These are phyloP conservation scores for Mycena venus DNA, from an alignment of 768 basidiomycete species.

Conservation along the genomic window DNA sequence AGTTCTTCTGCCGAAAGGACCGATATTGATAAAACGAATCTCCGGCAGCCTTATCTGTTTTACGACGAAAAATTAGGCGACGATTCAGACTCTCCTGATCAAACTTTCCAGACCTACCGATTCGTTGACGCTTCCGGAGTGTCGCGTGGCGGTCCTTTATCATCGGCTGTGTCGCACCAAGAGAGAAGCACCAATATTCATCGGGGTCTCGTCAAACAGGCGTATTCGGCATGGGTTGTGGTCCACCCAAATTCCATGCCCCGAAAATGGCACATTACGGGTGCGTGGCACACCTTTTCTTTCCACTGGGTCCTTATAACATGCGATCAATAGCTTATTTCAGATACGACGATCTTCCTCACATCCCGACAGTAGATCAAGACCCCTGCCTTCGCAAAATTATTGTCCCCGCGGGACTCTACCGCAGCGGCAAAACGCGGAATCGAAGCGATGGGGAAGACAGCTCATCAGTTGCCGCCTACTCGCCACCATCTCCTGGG, in stretches of 20 bases:
- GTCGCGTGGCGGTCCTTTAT: slow-evolving; percentile 61
- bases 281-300: slow-evolving; percentile 55
- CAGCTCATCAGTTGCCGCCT: slow-evolving; percentile 1
- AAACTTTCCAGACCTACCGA: slow-evolving; percentile 60
- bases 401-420: slow-evolving; percentile 61
- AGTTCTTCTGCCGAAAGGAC: slow-evolving; percentile 8
- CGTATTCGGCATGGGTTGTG: slow-evolving; percentile 76
- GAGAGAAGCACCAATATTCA: slow-evolving; percentile 68
- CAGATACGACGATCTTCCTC: slow-evolving; percentile 61
- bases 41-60: slow-evolving; percentile 72
- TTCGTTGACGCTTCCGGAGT: slow-evolving; percentile 66
- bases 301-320: slow-evolving; percentile 50
- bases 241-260: slow-evolving; percentile 59
- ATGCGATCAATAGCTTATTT: slow-evolving; percentile 54
- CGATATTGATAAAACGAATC: slow-evolving; percentile 1
- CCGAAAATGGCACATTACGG: slow-evolving; percentile 76
- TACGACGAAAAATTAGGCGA: slow-evolving; percentile 74
- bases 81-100: slow-evolving; percentile 51
- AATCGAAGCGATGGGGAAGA: slow-evolving; percentile 53
- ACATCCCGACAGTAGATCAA: slow-evolving; percentile 61
- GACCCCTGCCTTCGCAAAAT: slow-evolving; percentile 59
- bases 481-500: slow-evolving; percentile 25
- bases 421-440: slow-evolving; percentile 60
- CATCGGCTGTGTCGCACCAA: slow-evolving; percentile 69
- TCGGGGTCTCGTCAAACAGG: slow-evolving; percentile 74